Evolutionary conservation across 1,284 basidiomycete species (phyloP).

Genomic region (Trametes hirsuta): DNA sequence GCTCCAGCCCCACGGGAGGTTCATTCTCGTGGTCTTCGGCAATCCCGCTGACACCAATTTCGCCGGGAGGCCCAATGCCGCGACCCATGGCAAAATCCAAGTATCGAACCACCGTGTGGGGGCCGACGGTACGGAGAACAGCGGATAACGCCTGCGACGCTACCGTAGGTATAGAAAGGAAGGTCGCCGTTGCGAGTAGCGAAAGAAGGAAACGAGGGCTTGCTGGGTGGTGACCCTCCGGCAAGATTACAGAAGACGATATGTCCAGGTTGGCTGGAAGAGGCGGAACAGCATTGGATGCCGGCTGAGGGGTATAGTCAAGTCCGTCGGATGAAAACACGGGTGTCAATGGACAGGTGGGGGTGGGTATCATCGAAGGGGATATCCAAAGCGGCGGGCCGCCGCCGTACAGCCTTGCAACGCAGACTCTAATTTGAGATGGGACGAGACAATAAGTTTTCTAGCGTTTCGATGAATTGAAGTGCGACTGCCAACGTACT

Average conservation of each 20-base stretch:
- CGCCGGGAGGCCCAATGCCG: conserved; percentile 56
- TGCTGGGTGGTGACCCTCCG: conserved; percentile 68
- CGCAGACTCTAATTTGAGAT: conserved; percentile 64
- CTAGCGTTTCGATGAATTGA: too few species aligned
- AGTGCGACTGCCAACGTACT: conserved; percentile 37
- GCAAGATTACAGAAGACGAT: conserved; percentile 36
- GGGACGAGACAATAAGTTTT: not conserved
- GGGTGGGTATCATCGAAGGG: conserved; percentile 66
- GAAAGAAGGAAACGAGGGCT: conserved; percentile 86
- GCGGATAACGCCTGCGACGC: conserved; percentile 75
- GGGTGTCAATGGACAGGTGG: conserved; percentile 70
- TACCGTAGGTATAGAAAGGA: conserved; percentile 81
- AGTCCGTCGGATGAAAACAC: conserved; percentile 44
- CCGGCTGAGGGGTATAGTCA: conserved; percentile 30
- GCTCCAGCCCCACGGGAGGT: conserved; percentile 70
- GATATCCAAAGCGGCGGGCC: conserved; percentile 75
- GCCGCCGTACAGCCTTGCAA: conserved; percentile 85
- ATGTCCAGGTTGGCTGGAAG: conserved; percentile 30
- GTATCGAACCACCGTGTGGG: conserved; percentile 78
- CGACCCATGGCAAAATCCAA: conserved; percentile 84
- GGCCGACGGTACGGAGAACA: conserved; percentile 79
- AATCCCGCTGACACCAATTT: conserved; percentile 38
- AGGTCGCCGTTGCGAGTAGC: conserved; percentile 84
- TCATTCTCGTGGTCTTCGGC: conserved; percentile 49
- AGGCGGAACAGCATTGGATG: conserved; percentile 27